Conservation (phyloP, 2,329 filamentous ascomycete species). For the Epicoccum nigrum region DNA sequence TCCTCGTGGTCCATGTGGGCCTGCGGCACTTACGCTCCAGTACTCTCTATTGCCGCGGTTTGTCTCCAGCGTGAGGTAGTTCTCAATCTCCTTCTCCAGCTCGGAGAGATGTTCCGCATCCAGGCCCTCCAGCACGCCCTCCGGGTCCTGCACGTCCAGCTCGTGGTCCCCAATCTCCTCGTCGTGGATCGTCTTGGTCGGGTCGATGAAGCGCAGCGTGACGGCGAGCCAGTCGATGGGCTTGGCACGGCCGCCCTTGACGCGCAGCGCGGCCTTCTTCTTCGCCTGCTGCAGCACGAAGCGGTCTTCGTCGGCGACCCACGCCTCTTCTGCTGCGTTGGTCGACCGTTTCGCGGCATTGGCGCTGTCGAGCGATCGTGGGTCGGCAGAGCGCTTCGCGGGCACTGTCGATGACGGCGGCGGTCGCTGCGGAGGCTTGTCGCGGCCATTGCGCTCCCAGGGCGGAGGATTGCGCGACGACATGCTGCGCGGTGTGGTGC, state of each 20-base stretch:
- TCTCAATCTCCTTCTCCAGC: constrained; percentile 81
- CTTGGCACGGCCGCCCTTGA: constrained; percentile 87
- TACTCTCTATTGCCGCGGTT: constrained; percentile 81
- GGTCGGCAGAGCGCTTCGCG: constrained; percentile 52
- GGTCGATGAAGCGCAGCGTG: constrained; percentile 85
- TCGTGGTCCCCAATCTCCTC: constrained; percentile 80
- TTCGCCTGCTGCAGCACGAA: constrained; percentile 97
- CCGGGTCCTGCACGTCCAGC: constrained; percentile 79
- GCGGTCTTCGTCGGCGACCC: constrained; percentile 92
- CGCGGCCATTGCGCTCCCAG: constrained; percentile 38
- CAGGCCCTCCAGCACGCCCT: constrained; percentile 78
- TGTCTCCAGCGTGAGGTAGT: constrained; percentile 79
- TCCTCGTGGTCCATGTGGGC: no score
- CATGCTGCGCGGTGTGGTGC: constrained; percentile 36
- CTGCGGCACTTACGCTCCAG: constrained; percentile 73
- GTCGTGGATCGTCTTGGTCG: constrained; percentile 77
- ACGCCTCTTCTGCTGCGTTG: constrained; percentile 61
- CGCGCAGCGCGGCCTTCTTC: constrained; percentile 95
- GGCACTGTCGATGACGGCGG: constrained; percentile 45
- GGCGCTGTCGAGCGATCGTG: constrained; percentile 47
- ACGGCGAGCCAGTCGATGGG: constrained; percentile 95
- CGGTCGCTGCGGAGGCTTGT: constrained; percentile 26
- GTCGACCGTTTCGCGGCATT: constrained; percentile 49
- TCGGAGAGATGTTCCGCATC: constrained; percentile 71
- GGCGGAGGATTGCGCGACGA: constrained; percentile 42